Base-by-base conservation (phyloP, 176 grass and related monocot genomes). In the Cenchrus fungigraminus region DNA sequence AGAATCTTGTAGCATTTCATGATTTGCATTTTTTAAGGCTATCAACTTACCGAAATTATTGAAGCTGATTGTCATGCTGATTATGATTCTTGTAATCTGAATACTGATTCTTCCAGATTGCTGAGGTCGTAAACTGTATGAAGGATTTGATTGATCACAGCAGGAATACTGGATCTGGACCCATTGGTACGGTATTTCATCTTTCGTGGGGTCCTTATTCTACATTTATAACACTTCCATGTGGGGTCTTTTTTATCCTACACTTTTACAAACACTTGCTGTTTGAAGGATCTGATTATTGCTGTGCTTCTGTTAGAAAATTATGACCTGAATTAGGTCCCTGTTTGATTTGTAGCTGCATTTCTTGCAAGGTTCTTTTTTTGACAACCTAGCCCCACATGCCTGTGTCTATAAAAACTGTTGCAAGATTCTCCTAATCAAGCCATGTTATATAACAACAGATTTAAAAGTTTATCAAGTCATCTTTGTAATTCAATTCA, bases 141-240 rank as follows among this genome's bases (percentile, higher is more conserved):
- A 98, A 98, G 80, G 96, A 98, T 91, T 86, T 98, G 83, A 98
- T 98, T 90, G 93, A 98, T 87, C 90, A 95, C 59, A 95, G 96
- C 86, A 91, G 90, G 64, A 87, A 98, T 75, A 94, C 89, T 86
- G 89, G 86, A 73, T 90, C 91, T 74, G 96, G 96, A 80, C 96
- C 96, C 37, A 98, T 91, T 56, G 86, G 96, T 98, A 94, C 44
- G 81, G 2, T 67, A 69, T 78, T 31, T 67, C 59, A 40, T 20
- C 52, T 28, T 37, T 71, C 63, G 62, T 80, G 66, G 2, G 10
- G 31, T 10, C 32, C 42, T 43, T 28, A 82, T 68, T 29, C 57
- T 81, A 13, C 68, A 44, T 82, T 59, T 50, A 50, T 31, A 73
- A 7, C 19, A 57, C 8, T 29, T 43, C 28, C 25, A 65, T 88